Conservation (phyloP, 2,329 filamentous ascomycete species). For the Neonectria punicea region DNA sequence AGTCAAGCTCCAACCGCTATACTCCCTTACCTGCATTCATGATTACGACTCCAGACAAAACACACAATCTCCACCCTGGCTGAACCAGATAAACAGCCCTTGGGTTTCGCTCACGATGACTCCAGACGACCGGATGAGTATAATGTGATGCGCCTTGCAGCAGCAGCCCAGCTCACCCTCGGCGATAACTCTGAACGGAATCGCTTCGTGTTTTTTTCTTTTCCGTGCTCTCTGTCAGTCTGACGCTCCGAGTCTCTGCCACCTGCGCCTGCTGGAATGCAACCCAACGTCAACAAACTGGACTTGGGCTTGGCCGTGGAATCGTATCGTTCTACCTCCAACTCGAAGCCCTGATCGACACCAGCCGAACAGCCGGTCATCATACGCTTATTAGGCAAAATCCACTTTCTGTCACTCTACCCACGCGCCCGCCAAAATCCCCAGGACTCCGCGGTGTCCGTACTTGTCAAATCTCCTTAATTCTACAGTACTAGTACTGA, state of each 20-base stretch:
- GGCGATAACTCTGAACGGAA: slow-evolving; percentile 22
- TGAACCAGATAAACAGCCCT: slow-evolving; percentile 5
- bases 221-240: slow-evolving; percentile 5
- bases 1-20: slow-evolving; percentile 36
- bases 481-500: not conserved
- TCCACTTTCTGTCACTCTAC: slow-evolving; percentile 15
- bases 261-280: slow-evolving; percentile 21
- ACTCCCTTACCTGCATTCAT: not conserved
- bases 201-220: not conserved
- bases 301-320: slow-evolving; percentile 3
- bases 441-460: not conserved
- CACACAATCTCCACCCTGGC: not conserved
- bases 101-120: not conserved
- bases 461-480: slow-evolving; percentile 15
- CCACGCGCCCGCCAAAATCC: not conserved
- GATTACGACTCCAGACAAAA: slow-evolving; percentile 11
- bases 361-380: slow-evolving; percentile 17
- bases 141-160: slow-evolving; percentile 7
- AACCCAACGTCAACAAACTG: slow-evolving; percentile 9
- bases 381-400: not conserved
- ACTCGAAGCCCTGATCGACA: not conserved
- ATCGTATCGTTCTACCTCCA: slow-evolving; percentile 8
- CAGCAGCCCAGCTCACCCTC: not conserved
- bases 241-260: slow-evolving; percentile 1
- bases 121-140: not conserved